Evolutionary conservation across 2,329 filamentous ascomycete genomes (phyloP), one percentile per base, ranked within the genome.

Genomic region (Monilinia polystroma): DNA sequence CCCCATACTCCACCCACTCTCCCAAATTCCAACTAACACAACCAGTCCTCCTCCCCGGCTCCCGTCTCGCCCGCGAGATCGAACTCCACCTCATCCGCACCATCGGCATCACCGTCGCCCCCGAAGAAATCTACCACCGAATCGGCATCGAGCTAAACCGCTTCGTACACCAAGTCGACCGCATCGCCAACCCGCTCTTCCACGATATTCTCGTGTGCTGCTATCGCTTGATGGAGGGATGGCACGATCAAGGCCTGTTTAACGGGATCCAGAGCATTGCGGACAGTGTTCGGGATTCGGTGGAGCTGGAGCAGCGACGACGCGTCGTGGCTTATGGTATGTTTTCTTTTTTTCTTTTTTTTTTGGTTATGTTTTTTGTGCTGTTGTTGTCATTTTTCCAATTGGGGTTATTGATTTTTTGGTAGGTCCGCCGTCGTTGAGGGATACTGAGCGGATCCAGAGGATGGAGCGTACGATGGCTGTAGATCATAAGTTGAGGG

Each of bases 141-240:
- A 51, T 62, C 8, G 32, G 58, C 4, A 12, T 26, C 16, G 58
- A 62, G 20, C 14, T 62, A 3, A 52, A 62, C 16, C 14, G 0
- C 8, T 38, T 62, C 5, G n/a, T 20, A 3, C 18, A 49, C 1
- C 32, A 35, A 18, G 45, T 18, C 4, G 10, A 62, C 8, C 58
- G n/a, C 10, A 20, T 12, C 16, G 58, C 32, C 0, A 62, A 52
- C 45, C 45, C 32, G 1, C 58, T 62, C 10, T 51, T 62, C 6
- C n/a, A 52, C 14, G 45, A 35, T n/a, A 62, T 62, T 4, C 12
- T 62, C 29, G 20, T 62, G 29, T 62, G 32, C 10, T 62, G 58
- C 35, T 6, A 18, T 10, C n/a, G 32, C 12, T 18, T 51, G 7
- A 41, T 62, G 14, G 29, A 62, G 32, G 29, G n/a, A 14, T 62